Percentiles rank a stretch among this genome's conserved stretches.
phyloP scores from a whole-genome alignment of 176 grass and related monocot species.

The Zea luxurians region DNA sequence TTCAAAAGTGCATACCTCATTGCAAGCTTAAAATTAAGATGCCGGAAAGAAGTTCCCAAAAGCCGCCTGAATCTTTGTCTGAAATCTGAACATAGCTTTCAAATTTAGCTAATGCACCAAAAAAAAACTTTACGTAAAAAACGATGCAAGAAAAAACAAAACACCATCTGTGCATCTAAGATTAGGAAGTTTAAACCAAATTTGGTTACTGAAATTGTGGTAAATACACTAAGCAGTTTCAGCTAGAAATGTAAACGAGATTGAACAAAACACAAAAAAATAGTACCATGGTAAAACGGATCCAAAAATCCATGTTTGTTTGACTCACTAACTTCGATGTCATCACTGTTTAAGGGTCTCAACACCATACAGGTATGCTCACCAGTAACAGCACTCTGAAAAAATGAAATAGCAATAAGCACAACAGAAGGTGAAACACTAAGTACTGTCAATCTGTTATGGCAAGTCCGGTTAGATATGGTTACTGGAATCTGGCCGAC shows the following conservation, averaged over 20 bases:
- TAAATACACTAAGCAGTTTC: conserved; percentile 12
- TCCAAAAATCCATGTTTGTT: conserved; percentile 74
- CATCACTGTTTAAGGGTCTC: conserved; percentile 76
- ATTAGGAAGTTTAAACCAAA: background rate
- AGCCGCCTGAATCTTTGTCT: conserved; percentile 80
- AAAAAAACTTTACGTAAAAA: conserved; percentile 24
- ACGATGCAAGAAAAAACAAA: conserved; percentile 2
- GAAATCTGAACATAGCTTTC: conserved; percentile 62
- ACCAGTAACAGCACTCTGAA: conserved; percentile 93
- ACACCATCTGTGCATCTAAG: conserved; percentile 14
- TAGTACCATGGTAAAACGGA: conserved; percentile 83
- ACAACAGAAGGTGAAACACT: conserved; percentile 27
- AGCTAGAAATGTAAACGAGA: background rate
- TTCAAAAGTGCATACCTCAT: conserved; percentile 59
- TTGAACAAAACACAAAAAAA: background rate
- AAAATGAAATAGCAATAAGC: conserved; percentile 32
- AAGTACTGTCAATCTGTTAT: conserved; percentile 16
- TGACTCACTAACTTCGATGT: conserved; percentile 54
- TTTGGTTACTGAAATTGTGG: background rate
- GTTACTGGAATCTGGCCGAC: conserved; percentile 86
- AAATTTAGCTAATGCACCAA: conserved; percentile 32
- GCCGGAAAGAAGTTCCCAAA: conserved; percentile 68
- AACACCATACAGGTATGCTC: conserved; percentile 95
- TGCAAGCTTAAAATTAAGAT: conserved; percentile 79
- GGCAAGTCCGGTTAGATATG: conserved; percentile 34